Base-by-base conservation (phyloP, 129 eudicot genomes). In the Lactuca saligna region DNA sequence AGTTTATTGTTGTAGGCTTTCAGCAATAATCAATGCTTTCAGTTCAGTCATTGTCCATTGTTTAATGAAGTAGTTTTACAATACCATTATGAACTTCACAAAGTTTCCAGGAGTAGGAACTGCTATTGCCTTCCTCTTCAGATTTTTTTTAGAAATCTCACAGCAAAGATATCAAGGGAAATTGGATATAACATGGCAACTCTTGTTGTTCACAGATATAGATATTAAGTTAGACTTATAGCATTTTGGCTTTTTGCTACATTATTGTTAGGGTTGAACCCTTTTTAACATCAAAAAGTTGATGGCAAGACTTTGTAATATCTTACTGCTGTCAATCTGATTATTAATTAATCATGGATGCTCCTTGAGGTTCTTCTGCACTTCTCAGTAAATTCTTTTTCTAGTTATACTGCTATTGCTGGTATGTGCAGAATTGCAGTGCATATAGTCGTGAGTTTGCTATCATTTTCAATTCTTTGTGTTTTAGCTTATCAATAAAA, bases 1-100 rank as follows among this genome's bases (percentile, higher is more conserved):
- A 49, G 70, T 25, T 61, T 44, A 34, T 61, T 61, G 29, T 62
- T 20, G 63, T 10, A 8, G n/a, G 63, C n/a, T 8, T 58, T 58
- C 38, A 20, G 15, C 41, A 46, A 46, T 46, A 46, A 8, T 46
- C 51, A 46, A 46, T 46, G 13, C 49, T 42, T 42, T 50, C 56
- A 50, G 14, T 50, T 5, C 13, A 50, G 16, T 50, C 17, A 15
- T 14, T 50, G 17, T 50, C 56, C 34, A 13, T 57, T 14, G 14
- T 37, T 13, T 37, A 35, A 61, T 61, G 41, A 35, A 61, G 66
- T 61, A 34, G 15, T 46, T 11, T 46, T 42, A 42, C 46, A 42
- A 9, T 8, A 7, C 49, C 14, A 42, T 42, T 42, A 8, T 42
- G 49, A 42, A 8, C 13, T 8, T 42, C 13, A 12, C 49, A 8